Evolutionary conservation across 371 early-diverging fungal genomes (phyloP).

Genomic region (Nematocida sp.): DNA sequence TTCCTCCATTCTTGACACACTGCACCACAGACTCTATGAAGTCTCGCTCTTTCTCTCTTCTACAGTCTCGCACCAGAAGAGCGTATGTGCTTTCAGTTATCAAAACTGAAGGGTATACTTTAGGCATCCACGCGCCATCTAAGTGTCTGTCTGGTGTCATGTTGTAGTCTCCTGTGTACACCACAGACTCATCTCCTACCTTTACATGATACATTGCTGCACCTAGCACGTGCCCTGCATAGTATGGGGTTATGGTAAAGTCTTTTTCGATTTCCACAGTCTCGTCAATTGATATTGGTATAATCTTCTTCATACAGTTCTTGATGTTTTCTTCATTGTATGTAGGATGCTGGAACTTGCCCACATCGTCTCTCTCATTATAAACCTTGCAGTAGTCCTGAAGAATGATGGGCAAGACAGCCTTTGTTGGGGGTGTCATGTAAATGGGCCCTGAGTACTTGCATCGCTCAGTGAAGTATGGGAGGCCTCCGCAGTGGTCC

Average conservation of each 20-base stretch:
- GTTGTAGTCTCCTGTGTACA: constrained; percentile 94
- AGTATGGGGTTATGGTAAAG: constrained; percentile 77
- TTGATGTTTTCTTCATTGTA: constrained; percentile 88
- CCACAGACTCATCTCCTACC: constrained; percentile 72
- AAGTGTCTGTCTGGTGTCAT: constrained; percentile 90
- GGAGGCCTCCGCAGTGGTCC: constrained; percentile 91
- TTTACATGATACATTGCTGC: constrained; percentile 88
- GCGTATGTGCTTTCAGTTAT: constrained; percentile 92
- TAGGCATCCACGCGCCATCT: constrained; percentile 82
- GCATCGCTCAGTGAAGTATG: constrained; percentile 85
- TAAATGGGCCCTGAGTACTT: constrained; percentile 88
- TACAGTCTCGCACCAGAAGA: constrained; percentile 85
- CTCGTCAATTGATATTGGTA: constrained; percentile 76
- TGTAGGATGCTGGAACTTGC: constrained; percentile 77
- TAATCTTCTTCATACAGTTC: constrained; percentile 82
- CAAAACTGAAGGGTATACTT: constrained; percentile 78
- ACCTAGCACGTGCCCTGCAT: constrained; percentile 95
- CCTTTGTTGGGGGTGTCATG: constrained; percentile 91
- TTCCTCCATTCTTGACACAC: constrained; percentile 80
- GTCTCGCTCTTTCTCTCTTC: constrained; percentile 81
- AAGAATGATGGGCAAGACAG: constrained; percentile 81
- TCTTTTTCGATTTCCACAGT: constrained; percentile 66
- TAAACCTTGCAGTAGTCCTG: constrained; percentile 83
- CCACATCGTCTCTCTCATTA: constrained; percentile 74
- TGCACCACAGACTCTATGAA: constrained; percentile 83